Conservation (phyloP, 495 filamentous ascomycete genomes). For the Aspergillus ostianus region DNA sequence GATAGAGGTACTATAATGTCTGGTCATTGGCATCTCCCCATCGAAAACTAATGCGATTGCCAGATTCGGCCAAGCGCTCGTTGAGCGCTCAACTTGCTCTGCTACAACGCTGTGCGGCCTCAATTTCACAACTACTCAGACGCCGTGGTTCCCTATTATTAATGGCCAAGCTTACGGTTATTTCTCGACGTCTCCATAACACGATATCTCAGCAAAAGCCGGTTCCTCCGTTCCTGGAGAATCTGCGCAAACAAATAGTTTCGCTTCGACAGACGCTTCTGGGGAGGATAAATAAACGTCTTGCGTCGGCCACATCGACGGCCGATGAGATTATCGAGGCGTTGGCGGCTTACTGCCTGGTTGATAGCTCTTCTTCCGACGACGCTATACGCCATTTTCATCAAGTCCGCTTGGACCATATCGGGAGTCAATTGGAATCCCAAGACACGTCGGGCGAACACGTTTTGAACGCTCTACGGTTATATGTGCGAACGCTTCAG, state of each 20-base stretch:
- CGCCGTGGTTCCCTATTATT: conserved; percentile 59
- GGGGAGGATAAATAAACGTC: conserved; percentile 62
- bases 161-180: conserved; percentile 76
- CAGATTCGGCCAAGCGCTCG: conserved; percentile 52
- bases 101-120: conserved; percentile 56
- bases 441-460: conserved; percentile 37
- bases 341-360: conserved; percentile 78
- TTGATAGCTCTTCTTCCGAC: conserved; percentile 74
- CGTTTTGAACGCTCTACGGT: conserved; percentile 59
- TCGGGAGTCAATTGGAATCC: conserved; percentile 55
- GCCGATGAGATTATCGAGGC: conserved; percentile 61
- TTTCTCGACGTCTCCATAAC: conserved; percentile 70
- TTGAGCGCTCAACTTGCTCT: conserved; percentile 62
- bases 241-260: conserved; percentile 59
- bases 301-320: conserved; percentile 53
- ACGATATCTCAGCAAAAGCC: conserved; percentile 55
- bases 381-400: conserved; percentile 84
- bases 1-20: conserved; percentile 41
- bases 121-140: conserved; percentile 56
- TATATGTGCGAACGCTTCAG: conserved; percentile 76
- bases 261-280: conserved; percentile 60
- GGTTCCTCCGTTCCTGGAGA: conserved; percentile 56
- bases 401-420: conserved; percentile 64
- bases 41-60: conserved; percentile 30
- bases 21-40: not conserved